Percentiles rank a stretch among this genome's conserved stretches.
These are phyloP conservation scores for Casaregolazyma suthepensis DNA, from an alignment of 1,139 yeast species.

Conservation along the genomic window DNA sequence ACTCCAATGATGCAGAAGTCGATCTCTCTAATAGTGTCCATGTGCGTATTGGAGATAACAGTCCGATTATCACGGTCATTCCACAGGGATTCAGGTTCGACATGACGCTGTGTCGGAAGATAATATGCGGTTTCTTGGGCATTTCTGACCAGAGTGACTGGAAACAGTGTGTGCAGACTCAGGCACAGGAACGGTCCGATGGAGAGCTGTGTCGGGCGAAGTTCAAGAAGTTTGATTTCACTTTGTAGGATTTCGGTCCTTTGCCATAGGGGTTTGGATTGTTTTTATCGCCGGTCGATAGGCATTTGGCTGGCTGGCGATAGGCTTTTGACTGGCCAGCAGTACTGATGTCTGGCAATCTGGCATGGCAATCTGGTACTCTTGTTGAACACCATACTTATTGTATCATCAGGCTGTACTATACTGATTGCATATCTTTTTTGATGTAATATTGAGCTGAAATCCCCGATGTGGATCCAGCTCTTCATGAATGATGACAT, in stretches of 20 bases:
- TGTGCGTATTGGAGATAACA: conserved; percentile 14
- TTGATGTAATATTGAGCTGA: neutral
- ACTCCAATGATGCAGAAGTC: neutral
- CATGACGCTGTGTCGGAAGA: conserved; percentile 74
- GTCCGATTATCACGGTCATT: conserved; percentile 16
- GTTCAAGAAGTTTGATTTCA: conserved; percentile 5
- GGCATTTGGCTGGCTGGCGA: too few species aligned
- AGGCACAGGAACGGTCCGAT: conserved; percentile 52
- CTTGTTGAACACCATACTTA: too few species aligned
- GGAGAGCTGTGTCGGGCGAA: conserved; percentile 26
- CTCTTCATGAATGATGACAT: neutral
- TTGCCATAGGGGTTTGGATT: too few species aligned
- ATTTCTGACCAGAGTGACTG: conserved; percentile 52
- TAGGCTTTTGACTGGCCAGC: too few species aligned
- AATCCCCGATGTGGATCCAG: neutral
- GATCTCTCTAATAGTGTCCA: conserved; percentile 5
- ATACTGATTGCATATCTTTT: too few species aligned
- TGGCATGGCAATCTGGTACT: too few species aligned
- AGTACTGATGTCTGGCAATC: too few species aligned
- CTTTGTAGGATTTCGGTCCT: too few species aligned
- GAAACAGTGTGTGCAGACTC: conserved; percentile 66
- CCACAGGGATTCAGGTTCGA: conserved; percentile 39
- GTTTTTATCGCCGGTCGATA: too few species aligned
- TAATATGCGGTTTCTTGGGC: conserved; percentile 54
- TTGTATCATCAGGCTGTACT: neutral